A percentile compares a stretch with the other conserved stretches of the same genome.
phyloP scores from a whole-genome alignment of 306 rosid genomes.

The Glycine latifolia region DNA sequence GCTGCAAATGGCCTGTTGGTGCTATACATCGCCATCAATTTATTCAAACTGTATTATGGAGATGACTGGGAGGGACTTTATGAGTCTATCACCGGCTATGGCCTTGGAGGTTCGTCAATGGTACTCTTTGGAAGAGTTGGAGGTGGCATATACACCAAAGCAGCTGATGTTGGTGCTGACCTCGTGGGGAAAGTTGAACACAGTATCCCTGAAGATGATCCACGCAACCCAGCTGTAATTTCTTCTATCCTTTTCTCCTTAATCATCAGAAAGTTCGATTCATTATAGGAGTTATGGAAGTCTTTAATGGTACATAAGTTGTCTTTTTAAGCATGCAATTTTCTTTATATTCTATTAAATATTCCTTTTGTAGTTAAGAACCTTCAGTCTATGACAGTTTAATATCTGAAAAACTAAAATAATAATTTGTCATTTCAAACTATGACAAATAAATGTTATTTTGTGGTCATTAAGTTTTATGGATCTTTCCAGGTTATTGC shows the following conservation, averaged over 20 bases:
- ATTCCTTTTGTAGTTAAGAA: neutral
- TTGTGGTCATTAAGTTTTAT: constrained; percentile 7
- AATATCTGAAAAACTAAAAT: neutral
- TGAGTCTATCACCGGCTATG: constrained; percentile 78
- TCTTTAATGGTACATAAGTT: constrained; percentile 14
- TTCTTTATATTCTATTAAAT: neutral
- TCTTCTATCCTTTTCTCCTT: constrained; percentile 29
- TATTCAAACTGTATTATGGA: constrained; percentile 75
- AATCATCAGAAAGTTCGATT: neutral
- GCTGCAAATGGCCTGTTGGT: constrained; percentile 76
- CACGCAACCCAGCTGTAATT: constrained; percentile 73
- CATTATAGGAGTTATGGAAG: constrained; percentile 8
- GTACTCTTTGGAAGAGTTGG: constrained; percentile 83
- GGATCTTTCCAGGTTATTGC: constrained; percentile 67
- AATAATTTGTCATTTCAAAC: constrained; percentile 5
- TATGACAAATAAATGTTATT: neutral
- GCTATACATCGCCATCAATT: constrained; percentile 58
- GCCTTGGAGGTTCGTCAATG: constrained; percentile 85
- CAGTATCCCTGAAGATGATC: constrained; percentile 78
- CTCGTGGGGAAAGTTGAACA: constrained; percentile 71
- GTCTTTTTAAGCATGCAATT: neutral
- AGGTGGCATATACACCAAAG: constrained; percentile 81
- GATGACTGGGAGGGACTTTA: constrained; percentile 85
- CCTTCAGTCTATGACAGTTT: neutral
- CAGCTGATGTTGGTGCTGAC: constrained; percentile 88